Evolutionary conservation across 108 stramenopile genomes (phyloP), one percentile per base, ranked within the genome.

Genomic region (Pseudonitzschia multistriata): DNA sequence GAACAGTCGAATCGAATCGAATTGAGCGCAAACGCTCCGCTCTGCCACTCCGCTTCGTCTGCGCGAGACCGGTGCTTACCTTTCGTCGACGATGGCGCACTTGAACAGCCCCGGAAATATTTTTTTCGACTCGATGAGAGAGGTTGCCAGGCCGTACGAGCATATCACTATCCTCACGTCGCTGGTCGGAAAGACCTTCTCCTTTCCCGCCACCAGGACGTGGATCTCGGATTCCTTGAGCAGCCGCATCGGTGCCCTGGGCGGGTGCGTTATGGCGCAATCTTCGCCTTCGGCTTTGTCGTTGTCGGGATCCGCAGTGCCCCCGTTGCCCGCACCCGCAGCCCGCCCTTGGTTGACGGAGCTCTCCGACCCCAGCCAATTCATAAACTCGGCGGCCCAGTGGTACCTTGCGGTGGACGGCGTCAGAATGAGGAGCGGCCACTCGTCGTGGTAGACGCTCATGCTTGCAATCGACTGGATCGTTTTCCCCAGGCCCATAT

Each of bases 71-170:
- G 29, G 13, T 3, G 19, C 36, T 35, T 62, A 62, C 61, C 61
- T 87, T 75, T 99, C 99, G 76, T 99, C 99, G 10, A 97, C 94
- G 64, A 98, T 92, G 24, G 93, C 83, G 40, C 91, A 87, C 49
- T 80, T 56, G 72, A 98, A 98, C 71, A 89, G 68, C 15, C 89
- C 89, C 0, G 80, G 79, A 19, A 15, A 33, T 2, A 95, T 76
- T 34, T 74, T 69, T 29, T 70, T 60, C 1, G 73, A 72, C 29
- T 82, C 77, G 2, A 81, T 76, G 21, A 95, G 79, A 22, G 82
- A 67, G 2, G 90, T 83, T 29, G 85, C 90, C 27, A 95, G 79
- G 25, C 91, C 89, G 37, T 88, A 88, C n/a, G 91, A 92, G 54
- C 85, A 87, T 42, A 95, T 88, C 53, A 95, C 94, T 25, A 95